Base-by-base conservation (phyloP, 208 protist genomes). In the Trypanosoma melophagium region DNA sequence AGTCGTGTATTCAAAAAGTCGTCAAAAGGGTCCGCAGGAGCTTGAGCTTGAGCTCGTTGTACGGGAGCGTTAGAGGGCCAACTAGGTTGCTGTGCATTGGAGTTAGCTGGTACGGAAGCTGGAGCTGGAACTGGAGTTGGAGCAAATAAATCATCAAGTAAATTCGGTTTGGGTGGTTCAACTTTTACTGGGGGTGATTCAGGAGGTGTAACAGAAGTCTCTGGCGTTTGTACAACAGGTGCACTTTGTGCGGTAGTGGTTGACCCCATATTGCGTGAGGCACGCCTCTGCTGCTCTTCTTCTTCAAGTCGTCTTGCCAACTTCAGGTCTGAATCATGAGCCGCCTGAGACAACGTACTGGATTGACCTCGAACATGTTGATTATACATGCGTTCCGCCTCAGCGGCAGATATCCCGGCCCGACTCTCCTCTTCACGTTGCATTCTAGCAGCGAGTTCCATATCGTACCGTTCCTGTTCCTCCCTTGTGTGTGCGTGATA, bases 351-450 rank as follows among this genome's bases (percentile, higher is more conserved):
- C 52, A 47, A 55, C 57, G 68, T 51, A 65, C 4, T 28, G 10
- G 51, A 13, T 35, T 49, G 56, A 4, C 28, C 19, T 17, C 21
- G 61, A 52, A 65, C 71, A 63, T 84, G 76, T 31, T 57, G 74
- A 7, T 79, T 70, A 77, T 90, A 93, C 83, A 89, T 92, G 44
- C 77, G 78, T 76, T 90, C 86, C 24, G 87, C 74, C 60, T 90
- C 76, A 53, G 75, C 73, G 19, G 77, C 83, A 35, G 79, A 87
- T 24, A 92, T 64, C 25, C 87, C 87, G 16, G 79, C 63, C 45
- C 83, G 83, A 16, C 77, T 84, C 69, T 96, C 90, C 74, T 96
- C 90, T 45, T 96, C 87, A 17, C 80, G 81, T 78, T 96, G 90
- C 79, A 96, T 77, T 40, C 84, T 79, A 68, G 90, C 60, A 24